These are phyloP conservation scores for Erythrobasidium yunnanense DNA, from an alignment of 768 basidiomycete genomes.

Conservation along the genomic window DNA sequence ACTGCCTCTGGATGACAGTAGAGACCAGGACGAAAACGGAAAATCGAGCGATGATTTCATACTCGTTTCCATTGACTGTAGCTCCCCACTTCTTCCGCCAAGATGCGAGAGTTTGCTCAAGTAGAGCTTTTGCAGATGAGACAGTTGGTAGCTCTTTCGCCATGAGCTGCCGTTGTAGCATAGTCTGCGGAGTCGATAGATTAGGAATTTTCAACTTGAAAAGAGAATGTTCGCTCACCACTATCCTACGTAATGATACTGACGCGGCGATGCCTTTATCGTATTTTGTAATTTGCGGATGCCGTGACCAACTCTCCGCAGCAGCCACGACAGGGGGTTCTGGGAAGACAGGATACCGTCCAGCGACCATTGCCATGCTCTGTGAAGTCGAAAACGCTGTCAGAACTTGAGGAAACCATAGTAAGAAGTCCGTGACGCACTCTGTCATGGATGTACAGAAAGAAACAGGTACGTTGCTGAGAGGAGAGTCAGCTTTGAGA, in stretches of 20 bases:
- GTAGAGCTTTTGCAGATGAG: not conserved
- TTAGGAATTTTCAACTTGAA: not conserved
- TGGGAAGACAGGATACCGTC: not conserved
- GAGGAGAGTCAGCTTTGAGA: not conserved
- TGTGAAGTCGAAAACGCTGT: no score
- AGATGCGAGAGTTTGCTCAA: not conserved
- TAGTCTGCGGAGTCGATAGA: not conserved
- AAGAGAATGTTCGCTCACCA: not conserved
- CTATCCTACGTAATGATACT: not conserved
- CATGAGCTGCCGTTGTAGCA: not conserved
- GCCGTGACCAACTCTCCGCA: not conserved
- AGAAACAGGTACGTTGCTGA: not conserved
- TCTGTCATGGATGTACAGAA: slow-evolving; percentile 2
- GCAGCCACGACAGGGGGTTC: not conserved
- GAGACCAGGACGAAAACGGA: not conserved
- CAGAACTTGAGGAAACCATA: no score
- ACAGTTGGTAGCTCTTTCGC: not conserved
- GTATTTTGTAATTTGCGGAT: not conserved
- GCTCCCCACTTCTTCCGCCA: not conserved
- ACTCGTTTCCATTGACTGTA: not conserved
- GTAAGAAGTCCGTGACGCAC: no score
- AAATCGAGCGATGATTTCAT: not conserved
- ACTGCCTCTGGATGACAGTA: not conserved
- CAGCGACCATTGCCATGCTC: not conserved
- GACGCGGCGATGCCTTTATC: not conserved